Conservation (phyloP, 2,329 filamentous ascomycete species). For the Aspergillus caelatus region DNA sequence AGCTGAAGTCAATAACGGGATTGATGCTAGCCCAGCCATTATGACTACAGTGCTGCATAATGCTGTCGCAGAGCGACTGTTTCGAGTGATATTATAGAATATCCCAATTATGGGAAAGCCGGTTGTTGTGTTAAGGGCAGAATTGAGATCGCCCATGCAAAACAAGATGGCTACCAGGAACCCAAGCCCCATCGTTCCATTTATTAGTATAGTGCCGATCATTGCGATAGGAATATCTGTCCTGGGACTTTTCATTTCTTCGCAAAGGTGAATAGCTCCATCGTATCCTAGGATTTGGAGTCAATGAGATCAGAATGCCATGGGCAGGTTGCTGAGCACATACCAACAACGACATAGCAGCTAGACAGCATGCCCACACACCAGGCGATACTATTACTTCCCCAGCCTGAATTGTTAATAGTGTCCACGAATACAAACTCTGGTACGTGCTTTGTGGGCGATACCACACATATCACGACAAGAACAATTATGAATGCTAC, state of each 20-base stretch:
- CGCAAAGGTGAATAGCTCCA: conserved; percentile 13
- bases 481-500: conserved; percentile 2
- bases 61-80: conserved; percentile 2
- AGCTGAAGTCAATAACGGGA: conserved; percentile 8
- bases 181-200: conserved; percentile 29
- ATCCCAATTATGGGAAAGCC: conserved; percentile 50
- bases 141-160: conserved; percentile 24
- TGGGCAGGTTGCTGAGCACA: too few species aligned
- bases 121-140: conserved; percentile 39
- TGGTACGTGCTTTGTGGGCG: neutral
- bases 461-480: conserved; percentile 4
- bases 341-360: conserved; percentile 12
- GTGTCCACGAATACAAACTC: conserved; percentile 12
- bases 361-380: conserved; percentile 15
- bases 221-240: conserved; percentile 5
- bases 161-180: conserved; percentile 28
- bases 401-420: conserved; percentile 15
- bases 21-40: conserved; percentile 6
- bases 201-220: conserved; percentile 29
- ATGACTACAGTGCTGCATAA: neutral
- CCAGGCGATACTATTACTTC: conserved; percentile 16
- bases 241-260: conserved; percentile 5
- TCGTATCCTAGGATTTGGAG: conserved; percentile 15
- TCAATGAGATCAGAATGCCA: too few species aligned
- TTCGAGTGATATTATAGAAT: conserved; percentile 24